These are phyloP conservation scores for Penicillium brasilianum DNA, from an alignment of 2,329 filamentous ascomycete species.

Conservation along the genomic window DNA sequence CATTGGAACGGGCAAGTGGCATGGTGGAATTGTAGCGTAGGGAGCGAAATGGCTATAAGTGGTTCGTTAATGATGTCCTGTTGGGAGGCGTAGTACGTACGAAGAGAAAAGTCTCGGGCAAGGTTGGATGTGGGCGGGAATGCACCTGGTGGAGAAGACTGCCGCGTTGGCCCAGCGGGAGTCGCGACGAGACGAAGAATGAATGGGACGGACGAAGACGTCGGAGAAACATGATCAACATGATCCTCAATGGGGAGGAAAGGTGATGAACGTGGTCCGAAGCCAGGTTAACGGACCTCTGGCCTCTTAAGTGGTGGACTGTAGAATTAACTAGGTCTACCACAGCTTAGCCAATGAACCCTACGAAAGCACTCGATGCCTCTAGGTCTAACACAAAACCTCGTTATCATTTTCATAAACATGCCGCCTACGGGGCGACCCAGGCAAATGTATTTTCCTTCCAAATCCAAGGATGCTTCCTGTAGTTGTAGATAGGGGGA, in stretches of 20 bases:
- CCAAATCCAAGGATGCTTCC: slow-evolving; percentile 22
- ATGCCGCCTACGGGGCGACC: slow-evolving; percentile 9
- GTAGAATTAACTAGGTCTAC: not conserved
- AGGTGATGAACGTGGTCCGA: not conserved
- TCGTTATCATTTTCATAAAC: slow-evolving; percentile 2
- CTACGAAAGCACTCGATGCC: not conserved
- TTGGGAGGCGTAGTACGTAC: not conserved
- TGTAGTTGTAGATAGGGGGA: slow-evolving; percentile 25
- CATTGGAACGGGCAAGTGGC: slow-evolving; percentile 57
- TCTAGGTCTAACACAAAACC: not conserved
- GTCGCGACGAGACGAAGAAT: slow-evolving; percentile 6
- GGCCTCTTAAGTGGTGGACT: not conserved
- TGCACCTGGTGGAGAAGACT: slow-evolving; percentile 31
- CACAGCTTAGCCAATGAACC: not conserved
- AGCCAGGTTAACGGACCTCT: not conserved
- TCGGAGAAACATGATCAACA: slow-evolving; percentile 6
- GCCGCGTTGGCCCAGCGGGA: slow-evolving; percentile 26
- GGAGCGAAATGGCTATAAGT: not conserved
- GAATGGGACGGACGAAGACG: slow-evolving; percentile 1
- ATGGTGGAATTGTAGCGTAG: slow-evolving; percentile 34
- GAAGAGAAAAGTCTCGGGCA: not conserved
- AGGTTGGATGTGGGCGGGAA: slow-evolving; percentile 16
- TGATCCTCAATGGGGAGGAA: not conserved
- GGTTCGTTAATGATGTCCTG: not conserved
- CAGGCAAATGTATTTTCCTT: slow-evolving; percentile 31